Evolutionary conservation across 768 basidiomycete genomes (phyloP), one percentile per base, ranked within the genome.

Genomic region (Lentinula detonsa): DNA sequence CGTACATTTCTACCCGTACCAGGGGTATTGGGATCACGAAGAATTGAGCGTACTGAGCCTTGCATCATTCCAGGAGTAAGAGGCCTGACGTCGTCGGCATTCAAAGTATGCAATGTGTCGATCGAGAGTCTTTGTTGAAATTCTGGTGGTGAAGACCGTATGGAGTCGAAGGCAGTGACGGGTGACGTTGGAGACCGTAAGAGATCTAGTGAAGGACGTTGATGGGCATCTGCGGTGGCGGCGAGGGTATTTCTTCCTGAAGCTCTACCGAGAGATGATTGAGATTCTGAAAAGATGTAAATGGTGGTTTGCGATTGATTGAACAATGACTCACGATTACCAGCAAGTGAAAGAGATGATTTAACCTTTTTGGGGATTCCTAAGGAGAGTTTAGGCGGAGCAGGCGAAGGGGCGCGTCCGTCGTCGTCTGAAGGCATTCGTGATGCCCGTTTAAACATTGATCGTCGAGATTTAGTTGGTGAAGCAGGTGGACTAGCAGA

Each of bases 1-100:
- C 89, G 85, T 45, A 91, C 89, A 62, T 85, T 90, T 68, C 86
- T 85, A n/a, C 89, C 88, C 10, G 87, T 88, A 3, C 85, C 88
- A 15, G 89, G 89, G 0, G 88, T 87, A 51, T 85, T 85, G 3
- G 80, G 81, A 62, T 86, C 85, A 45, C 87, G 85, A 31, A 91
- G 78, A 64, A 91, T 91, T 15, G 88, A 90, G 13, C 88, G 83
- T 5, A 87, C 76, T 11, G 88, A 89, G 57, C 78, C 80, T 61
- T 72, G 70, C 39, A 73, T 71, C 28, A 79, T 75, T 49, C 69
- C 61, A 54, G 61, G 76, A 58, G 67, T 76, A 69, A 66, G 69
- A 63, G 67, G 76, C 68, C n/a, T 73, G 73, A 66, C 40, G 60
- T 48, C 64, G 51, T 6, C 68, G 64, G 35, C 57, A n/a, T 39